Evolutionary conservation across 208 protist species (phyloP).

Genomic region (Wallacemonas collosoma): DNA sequence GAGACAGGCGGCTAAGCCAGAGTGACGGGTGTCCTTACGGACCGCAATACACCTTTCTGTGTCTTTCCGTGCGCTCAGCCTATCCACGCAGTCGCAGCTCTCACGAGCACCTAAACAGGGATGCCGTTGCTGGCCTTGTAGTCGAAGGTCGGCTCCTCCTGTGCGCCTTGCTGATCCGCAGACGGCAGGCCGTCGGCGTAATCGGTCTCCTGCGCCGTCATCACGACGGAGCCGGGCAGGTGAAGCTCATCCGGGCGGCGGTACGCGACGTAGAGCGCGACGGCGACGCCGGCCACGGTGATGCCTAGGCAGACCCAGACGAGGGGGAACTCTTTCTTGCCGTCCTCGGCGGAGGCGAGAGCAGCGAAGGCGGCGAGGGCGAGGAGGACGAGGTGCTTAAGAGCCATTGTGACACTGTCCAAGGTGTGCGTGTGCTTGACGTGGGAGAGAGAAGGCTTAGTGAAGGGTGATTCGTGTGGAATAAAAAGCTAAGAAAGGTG

Average conservation of each 20-base stretch:
- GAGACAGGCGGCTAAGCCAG: too few species aligned
- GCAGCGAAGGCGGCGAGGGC: slow-evolving; percentile 29
- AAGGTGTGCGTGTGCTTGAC: too few species aligned
- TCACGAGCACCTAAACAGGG: not conserved
- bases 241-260: slow-evolving; percentile 57
- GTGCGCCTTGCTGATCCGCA: not conserved
- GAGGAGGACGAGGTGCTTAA: slow-evolving; percentile 26
- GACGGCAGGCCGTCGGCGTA: slow-evolving; percentile 18
- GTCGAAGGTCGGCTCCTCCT: slow-evolving; percentile 6
- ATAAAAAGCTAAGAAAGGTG: too few species aligned
- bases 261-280: slow-evolving; percentile 51
- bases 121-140: slow-evolving; percentile 18
- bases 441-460: too few species aligned
- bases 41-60: too few species aligned
- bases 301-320: slow-evolving; percentile 70
- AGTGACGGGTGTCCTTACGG: too few species aligned
- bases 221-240: slow-evolving; percentile 38
- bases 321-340: slow-evolving; percentile 56
- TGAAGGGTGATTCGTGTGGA: too few species aligned
- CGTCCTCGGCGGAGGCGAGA: slow-evolving; percentile 23
- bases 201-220: slow-evolving; percentile 34
- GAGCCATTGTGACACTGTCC: not conserved
- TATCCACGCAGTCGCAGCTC: too few species aligned
- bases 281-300: slow-evolving; percentile 46
- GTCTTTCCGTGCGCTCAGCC: too few species aligned